Evolutionary conservation across 2,329 filamentous ascomycete genomes (phyloP).

Genomic region (Clarireedia homoeocarpa): DNA sequence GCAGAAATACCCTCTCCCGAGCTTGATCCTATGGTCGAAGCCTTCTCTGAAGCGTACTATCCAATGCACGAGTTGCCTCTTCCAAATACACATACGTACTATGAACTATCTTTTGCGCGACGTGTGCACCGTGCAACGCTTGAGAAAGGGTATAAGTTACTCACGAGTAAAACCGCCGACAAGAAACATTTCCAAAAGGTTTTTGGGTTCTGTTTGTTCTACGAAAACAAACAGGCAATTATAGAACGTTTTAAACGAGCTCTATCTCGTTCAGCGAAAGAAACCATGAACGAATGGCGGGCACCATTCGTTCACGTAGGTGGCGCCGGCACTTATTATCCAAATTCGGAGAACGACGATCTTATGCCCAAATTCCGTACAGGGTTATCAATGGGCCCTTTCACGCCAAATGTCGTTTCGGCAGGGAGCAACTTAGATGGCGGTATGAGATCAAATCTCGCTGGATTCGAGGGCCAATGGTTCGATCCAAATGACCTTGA

Average conservation of each 20-base stretch:
- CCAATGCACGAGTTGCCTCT: conserved; percentile 32
- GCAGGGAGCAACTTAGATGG: conserved; percentile 38
- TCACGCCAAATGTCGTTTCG: conserved; percentile 33
- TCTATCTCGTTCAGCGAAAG: conserved; percentile 16
- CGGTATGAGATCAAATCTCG: conserved; percentile 44
- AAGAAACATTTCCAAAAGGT: conserved; percentile 43
- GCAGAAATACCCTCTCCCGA: conserved; percentile 22
- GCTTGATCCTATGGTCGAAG: conserved; percentile 26
- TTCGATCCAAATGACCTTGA: conserved; percentile 73
- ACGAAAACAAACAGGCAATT: conserved; percentile 44
- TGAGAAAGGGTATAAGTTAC: conserved; percentile 54
- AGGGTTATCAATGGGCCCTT: conserved; percentile 42
- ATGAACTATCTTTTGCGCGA: conserved; percentile 62
- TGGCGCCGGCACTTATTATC: conserved; percentile 60
- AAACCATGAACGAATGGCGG: conserved; percentile 50
- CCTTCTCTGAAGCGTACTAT: conserved; percentile 22
- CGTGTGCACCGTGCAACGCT: conserved; percentile 58
- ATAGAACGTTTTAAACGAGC: conserved; percentile 32
- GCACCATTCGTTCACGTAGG: conserved; percentile 59
- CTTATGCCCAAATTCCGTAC: conserved; percentile 25
- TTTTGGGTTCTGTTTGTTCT: conserved; percentile 63
- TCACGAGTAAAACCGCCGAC: conserved; percentile 42
- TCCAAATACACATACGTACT: conserved; percentile 49
- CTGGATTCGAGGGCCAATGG: conserved; percentile 66
- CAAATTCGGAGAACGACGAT: conserved; percentile 20